A percentile compares a stretch with the other conserved stretches of the same genome.
Evolutionary conservation across 345 rosid species (phyloP).

Genomic region (Hibiscus trionum): DNA sequence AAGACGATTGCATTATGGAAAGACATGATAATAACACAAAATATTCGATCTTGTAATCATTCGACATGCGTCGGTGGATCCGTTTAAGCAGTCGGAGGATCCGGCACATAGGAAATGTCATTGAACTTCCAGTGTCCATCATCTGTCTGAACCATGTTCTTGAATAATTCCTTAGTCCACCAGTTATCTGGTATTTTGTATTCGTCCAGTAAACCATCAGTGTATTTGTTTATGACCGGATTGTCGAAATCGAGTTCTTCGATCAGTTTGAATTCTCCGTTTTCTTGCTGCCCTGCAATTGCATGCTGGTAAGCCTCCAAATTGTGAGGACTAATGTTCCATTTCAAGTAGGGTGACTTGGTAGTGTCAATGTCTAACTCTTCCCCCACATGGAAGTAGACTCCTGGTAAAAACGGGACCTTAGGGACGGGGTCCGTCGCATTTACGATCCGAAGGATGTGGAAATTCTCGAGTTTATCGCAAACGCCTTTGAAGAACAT

Average conservation of each 20-base stretch:
- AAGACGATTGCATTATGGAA: background rate
- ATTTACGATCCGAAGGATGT: conserved; percentile 28
- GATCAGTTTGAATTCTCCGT: conserved; percentile 2
- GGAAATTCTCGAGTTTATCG: conserved; percentile 9
- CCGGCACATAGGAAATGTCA: conserved; percentile 9
- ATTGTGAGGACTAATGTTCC: background rate
- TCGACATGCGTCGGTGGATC: background rate
- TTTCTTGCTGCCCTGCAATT: conserved; percentile 17
- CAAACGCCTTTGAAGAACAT: background rate
- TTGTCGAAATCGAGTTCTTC: conserved; percentile 2
- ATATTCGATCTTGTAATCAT: too few relatives aligned
- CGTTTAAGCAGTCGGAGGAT: background rate
- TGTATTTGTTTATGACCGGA: conserved; percentile 2
- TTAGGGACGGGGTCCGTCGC: conserved; percentile 26
- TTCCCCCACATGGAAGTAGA: conserved; percentile 11
- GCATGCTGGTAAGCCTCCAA: conserved; percentile 16
- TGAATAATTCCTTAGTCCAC: conserved; percentile 9
- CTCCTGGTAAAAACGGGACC: conserved; percentile 20
- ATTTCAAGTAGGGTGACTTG: conserved; percentile 7
- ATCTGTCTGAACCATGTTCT: conserved; percentile 7
- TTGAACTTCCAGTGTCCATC: conserved; percentile 7
- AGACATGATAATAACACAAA: background rate
- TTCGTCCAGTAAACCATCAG: background rate
- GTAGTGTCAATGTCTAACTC: conserved; percentile 8
- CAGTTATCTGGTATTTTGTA: background rate